These are phyloP conservation scores for Testicularia cyperi DNA, from an alignment of 1,284 basidiomycete species.

Conservation along the genomic window DNA sequence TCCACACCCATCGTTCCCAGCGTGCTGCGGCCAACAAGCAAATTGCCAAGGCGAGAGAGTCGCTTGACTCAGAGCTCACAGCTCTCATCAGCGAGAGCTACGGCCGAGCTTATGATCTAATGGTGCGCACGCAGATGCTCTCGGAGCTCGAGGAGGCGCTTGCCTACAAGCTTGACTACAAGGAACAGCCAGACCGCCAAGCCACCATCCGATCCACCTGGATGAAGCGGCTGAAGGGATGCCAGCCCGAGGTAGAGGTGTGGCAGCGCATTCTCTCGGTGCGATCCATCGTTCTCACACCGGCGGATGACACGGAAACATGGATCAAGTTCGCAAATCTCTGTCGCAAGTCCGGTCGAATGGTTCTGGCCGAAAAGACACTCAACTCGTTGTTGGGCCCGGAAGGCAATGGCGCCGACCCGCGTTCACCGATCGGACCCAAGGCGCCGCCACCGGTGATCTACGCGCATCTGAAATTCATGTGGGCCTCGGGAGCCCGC, in stretches of 20 bases:
- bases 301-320: conserved; percentile 92
- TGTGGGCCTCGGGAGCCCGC: conserved; percentile 84
- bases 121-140: conserved; percentile 97
- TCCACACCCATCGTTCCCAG: conserved; percentile 94
- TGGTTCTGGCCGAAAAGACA: conserved; percentile 92
- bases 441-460: conserved; percentile 84
- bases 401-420: conserved; percentile 40
- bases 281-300: conserved; percentile 86
- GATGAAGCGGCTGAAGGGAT: conserved; percentile 77
- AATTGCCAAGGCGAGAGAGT: conserved; percentile 91
- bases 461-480: conserved; percentile 93
- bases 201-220: conserved; percentile 56
- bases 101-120: conserved; percentile 87
- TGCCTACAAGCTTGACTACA: conserved; percentile 72
- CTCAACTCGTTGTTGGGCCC: conserved; percentile 68
- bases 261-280: conserved; percentile 99
- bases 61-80: conserved; percentile 86
- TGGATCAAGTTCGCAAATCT: conserved; percentile 94
- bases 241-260: conserved; percentile 96
- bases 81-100: conserved; percentile 94
- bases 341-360: conserved; percentile 79
- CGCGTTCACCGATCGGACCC: conserved; percentile 45
- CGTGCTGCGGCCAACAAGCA: conserved; percentile 86
- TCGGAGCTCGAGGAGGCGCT: conserved; percentile 98
- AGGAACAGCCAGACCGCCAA: conserved; percentile 78